phyloP scores from a whole-genome alignment of 2,329 filamentous ascomycete species.

The Exophiala viscosa region DNA sequence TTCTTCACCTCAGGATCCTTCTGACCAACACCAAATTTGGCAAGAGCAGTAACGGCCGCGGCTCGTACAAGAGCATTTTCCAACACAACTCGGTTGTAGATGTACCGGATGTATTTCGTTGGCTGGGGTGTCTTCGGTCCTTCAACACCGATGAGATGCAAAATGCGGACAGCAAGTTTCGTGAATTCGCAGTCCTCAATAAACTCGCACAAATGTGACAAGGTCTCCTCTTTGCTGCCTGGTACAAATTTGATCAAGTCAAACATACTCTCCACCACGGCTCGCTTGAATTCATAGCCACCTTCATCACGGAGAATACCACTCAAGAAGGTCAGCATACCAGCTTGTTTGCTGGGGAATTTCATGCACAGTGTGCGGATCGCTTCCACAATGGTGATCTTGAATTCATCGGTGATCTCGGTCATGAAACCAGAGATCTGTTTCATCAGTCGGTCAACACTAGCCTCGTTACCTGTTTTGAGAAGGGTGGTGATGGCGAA shows the following conservation, averaged over 20 bases:
- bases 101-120: slow-evolving; percentile 98
- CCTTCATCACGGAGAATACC: slow-evolving; percentile 96
- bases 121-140: slow-evolving; percentile 93
- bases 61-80: slow-evolving; percentile 96
- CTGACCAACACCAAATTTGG: slow-evolving; percentile 96
- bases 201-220: slow-evolving; percentile 95
- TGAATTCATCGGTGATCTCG: slow-evolving; percentile 98
- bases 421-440: slow-evolving; percentile 98
- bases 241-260: slow-evolving; percentile 98
- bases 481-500: slow-evolving; percentile 97
- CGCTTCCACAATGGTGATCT: slow-evolving; percentile 99
- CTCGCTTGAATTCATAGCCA: slow-evolving; percentile 96
- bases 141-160: slow-evolving; percentile 90
- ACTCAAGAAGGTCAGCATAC: slow-evolving; percentile 95
- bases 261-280: slow-evolving; percentile 98
- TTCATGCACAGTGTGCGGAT: slow-evolving; percentile 95
- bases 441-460: slow-evolving; percentile 96
- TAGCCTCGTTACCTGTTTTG: slow-evolving; percentile 97
- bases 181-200: slow-evolving; percentile 99
- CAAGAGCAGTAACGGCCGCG: slow-evolving; percentile 88
- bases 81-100: slow-evolving; percentile 96
- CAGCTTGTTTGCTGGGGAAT: slow-evolving; percentile 96
- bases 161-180: slow-evolving; percentile 89
- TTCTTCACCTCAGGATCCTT: slow-evolving; percentile 96
- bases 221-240: slow-evolving; percentile 73